phyloP scores from a whole-genome alignment of 2,329 filamentous ascomycete genomes.

The Pyricularia sp. region DNA sequence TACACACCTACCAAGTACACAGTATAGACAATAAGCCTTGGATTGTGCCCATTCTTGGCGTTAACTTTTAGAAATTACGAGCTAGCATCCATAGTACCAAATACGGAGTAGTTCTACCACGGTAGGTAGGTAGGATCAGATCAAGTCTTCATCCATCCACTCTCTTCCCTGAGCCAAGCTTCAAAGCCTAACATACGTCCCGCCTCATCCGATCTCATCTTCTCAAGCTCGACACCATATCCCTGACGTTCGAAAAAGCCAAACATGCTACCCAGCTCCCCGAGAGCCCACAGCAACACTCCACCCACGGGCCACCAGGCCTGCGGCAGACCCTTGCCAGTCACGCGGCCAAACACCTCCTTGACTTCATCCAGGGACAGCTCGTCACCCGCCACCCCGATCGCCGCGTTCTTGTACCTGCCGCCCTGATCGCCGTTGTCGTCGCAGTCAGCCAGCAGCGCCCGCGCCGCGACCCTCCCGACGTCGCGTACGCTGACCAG shows the following conservation, averaged over 20 bases:
- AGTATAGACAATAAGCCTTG: no score
- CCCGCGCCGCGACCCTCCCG: constrained; percentile 24
- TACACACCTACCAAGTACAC: no score
- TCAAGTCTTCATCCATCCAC: constrained; percentile 13
- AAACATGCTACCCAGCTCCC: constrained; percentile 25
- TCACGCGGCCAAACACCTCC: constrained; percentile 16
- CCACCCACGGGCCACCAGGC: constrained; percentile 20
- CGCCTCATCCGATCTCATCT: constrained; percentile 18
- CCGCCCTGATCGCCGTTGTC: constrained; percentile 15
- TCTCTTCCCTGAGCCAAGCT: constrained; percentile 26
- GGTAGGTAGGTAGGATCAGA: no score
- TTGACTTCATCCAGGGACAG: constrained; percentile 22
- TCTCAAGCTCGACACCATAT: constrained; percentile 27
- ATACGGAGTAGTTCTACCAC: no score
- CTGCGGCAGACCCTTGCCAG: constrained; percentile 20
- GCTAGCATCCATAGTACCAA: no score
- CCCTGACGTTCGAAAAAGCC: constrained; percentile 26
- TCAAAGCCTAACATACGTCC: constrained; percentile 22
- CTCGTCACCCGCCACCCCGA: constrained; percentile 24
- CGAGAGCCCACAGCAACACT: constrained; percentile 17
- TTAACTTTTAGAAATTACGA: no score
- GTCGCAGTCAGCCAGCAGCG: constrained; percentile 12
- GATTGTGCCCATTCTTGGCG: no score
- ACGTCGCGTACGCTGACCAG: constrained; percentile 28
- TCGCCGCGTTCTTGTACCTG: constrained; percentile 19